Evolutionary conservation across 768 basidiomycete species (phyloP), one percentile per base, ranked within the genome.

Genomic region (Rhodotorula kratochvilovae): DNA sequence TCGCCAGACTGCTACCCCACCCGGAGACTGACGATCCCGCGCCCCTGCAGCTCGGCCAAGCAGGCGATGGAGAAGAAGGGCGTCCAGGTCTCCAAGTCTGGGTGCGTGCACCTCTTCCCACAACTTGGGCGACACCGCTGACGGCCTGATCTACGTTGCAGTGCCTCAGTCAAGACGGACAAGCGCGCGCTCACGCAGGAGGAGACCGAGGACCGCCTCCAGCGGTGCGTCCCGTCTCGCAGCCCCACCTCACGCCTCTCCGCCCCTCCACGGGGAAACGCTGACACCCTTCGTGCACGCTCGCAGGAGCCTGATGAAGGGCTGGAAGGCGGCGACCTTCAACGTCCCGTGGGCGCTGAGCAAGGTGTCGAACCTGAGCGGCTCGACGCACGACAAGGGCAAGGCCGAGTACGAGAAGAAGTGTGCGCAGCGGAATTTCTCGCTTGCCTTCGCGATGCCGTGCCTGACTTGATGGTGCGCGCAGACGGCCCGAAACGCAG

Each of bases 331-430:
- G 8, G 31, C 68, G 19, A 57, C 68, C 10, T 74, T 74, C 59
- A 36, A 69, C 27, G 68, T 73, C 1, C 72, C 72, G 8, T 73
- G 68, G 65, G n/a, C 66, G 15, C 58, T 73, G 5, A 42, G 51
- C 51, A 73, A 73, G 62, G 63, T 65, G 36, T 67, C 68, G 1
- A 67, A 70, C 54, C 39, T 74, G n/a, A 59, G 68, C 19, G 72
- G 67, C 7, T 55, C 55, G 21, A 43, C 45, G 23, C 68, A 74
- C 63, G 73, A 74, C 66, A 74, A 74, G 68, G 58, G 65, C 48
- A 57, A 53, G 62, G 29, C 55, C 10, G 68, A 74, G 35, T 67
- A 68, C 66, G 73, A 74, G 43, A 57, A 64, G 60, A 70, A 55
- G 31, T 35, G 73, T 74, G 54, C 23, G 73, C 42, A 12, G 3